Conservation (phyloP, 371 early-diverging fungal genomes). For the Saksenaea oblongispora region DNA sequence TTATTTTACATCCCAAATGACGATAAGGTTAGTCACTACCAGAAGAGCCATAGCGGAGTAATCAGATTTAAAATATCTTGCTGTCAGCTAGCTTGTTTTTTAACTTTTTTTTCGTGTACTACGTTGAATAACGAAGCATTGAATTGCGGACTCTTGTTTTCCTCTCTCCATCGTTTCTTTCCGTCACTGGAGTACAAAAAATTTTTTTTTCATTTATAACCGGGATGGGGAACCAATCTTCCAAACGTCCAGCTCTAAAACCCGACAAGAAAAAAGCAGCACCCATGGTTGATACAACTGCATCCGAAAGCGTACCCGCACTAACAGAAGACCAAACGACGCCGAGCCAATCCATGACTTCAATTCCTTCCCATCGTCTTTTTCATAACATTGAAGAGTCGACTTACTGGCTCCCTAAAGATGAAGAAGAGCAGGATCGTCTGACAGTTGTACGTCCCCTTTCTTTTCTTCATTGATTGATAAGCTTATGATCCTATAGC, state of each 20-base stretch:
- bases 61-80: neutral
- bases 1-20: no score
- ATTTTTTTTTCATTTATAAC: neutral
- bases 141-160: neutral
- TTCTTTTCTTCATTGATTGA: neutral
- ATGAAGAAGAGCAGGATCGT: constrained; percentile 16
- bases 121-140: neutral
- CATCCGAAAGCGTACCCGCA: neutral
- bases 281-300: neutral
- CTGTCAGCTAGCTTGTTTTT: neutral
- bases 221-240: neutral
- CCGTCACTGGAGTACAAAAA: neutral
- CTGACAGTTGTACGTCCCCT: constrained; percentile 10
- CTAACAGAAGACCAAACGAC: neutral
- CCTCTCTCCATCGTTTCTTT: neutral
- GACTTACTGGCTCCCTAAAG: constrained; percentile 14
- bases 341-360: neutral
- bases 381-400: neutral
- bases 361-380: neutral
- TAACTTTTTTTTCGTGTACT: neutral
- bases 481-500: neutral
- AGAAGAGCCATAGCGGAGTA: no score
- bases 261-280: neutral
- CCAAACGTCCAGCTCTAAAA: neutral
- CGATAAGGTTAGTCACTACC: no score